phyloP scores from a whole-genome alignment of 1,139 yeast genomes.

The Kodamaea fungicola region DNA sequence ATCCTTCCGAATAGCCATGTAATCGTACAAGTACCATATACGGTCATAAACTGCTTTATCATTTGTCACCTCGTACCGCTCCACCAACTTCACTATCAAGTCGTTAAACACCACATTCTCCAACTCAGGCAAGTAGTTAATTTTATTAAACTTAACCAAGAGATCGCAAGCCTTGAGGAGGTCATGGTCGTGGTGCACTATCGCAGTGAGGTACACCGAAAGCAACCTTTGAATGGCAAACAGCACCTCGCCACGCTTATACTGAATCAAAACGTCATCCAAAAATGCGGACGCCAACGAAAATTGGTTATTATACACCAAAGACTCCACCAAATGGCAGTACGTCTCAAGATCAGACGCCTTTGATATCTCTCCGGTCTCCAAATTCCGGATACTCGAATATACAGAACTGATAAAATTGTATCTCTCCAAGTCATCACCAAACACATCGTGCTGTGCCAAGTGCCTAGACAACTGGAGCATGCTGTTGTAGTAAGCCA shows the following conservation, averaged over 20 bases:
- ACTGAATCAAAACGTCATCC: conserved; percentile 41
- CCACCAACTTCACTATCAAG: conserved; percentile 26
- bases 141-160: conserved; percentile 26
- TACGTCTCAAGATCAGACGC: conserved; percentile 45
- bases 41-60: conserved; percentile 15
- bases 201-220: conserved; percentile 29
- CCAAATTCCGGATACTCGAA: conserved; percentile 12
- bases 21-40: conserved; percentile 35
- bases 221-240: conserved; percentile 24
- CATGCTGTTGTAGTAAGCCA: conserved; percentile 9
- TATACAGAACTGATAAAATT: conserved; percentile 27
- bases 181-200: conserved; percentile 17
- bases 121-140: conserved; percentile 39
- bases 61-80: conserved; percentile 15
- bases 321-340: conserved; percentile 46
- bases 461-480: conserved; percentile 25
- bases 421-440: conserved; percentile 15
- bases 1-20: conserved; percentile 38
- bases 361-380: conserved; percentile 7
- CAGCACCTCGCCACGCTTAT: conserved; percentile 16
- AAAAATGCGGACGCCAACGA: conserved; percentile 53
- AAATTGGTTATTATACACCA: conserved; percentile 48
- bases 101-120: conserved; percentile 29
- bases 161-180: conserved; percentile 25
- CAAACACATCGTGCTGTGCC: conserved; percentile 15